Percentiles rank a stretch among this genome's conserved stretches.
These are phyloP conservation scores for Jackrogersella minutella DNA, from an alignment of 495 filamentous ascomycete genomes.

Conservation along the genomic window DNA sequence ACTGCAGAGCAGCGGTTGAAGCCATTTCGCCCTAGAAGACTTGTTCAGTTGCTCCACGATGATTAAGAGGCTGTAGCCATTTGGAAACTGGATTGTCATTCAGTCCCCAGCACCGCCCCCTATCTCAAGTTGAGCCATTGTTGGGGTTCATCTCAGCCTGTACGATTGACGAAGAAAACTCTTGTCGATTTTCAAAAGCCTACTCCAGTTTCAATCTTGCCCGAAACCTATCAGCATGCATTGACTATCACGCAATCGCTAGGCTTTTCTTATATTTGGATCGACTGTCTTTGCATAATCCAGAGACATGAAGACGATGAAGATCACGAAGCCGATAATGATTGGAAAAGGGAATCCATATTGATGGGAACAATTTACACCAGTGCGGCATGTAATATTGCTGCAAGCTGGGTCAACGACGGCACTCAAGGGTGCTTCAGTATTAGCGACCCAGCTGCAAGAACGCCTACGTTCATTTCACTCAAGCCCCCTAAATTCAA, in stretches of 20 bases:
- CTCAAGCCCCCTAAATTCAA: too few relatives aligned
- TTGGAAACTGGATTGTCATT: neutral
- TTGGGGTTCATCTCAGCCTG: neutral
- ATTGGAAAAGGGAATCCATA: neutral
- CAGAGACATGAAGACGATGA: neutral
- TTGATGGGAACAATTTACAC: neutral
- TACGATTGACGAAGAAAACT: neutral
- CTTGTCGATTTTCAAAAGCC: neutral
- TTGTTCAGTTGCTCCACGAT: neutral
- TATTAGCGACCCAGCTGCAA: neutral
- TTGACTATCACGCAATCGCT: neutral
- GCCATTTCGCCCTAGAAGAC: neutral
- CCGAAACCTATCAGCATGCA: slow-evolving; percentile 4
- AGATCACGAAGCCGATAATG: too few relatives aligned
- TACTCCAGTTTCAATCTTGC: neutral
- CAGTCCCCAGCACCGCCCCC: neutral
- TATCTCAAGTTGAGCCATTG: slow-evolving; percentile 11
- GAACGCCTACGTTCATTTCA: too few relatives aligned
- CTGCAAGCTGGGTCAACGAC: neutral
- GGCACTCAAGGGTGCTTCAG: neutral
- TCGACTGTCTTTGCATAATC: slow-evolving; percentile 2
- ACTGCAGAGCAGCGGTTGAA: neutral
- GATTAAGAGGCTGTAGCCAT: neutral
- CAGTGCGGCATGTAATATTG: neutral
- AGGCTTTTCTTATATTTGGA: neutral